Evolutionary conservation across 495 filamentous ascomycete genomes (phyloP).

Genomic region (Endocarpon pusillum): DNA sequence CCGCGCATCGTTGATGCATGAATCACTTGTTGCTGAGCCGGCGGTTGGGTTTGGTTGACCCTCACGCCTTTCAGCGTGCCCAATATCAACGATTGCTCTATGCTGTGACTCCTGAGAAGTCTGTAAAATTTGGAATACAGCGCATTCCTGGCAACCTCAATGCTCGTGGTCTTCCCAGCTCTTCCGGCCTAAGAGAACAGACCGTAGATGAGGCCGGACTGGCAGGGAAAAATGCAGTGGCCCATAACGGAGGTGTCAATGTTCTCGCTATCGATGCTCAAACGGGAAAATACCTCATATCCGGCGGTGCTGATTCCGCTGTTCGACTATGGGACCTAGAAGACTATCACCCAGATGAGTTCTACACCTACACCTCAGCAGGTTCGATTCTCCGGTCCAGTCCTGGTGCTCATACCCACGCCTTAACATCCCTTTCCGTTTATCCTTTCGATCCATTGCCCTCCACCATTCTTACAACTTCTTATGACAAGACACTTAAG

Average conservation of each 20-base stretch:
- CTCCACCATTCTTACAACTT: conserved; percentile 61
- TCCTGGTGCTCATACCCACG: conserved; percentile 45
- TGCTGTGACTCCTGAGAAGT: too few species aligned
- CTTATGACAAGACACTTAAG: conserved; percentile 72
- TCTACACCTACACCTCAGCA: conserved; percentile 34
- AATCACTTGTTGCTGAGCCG: conserved; percentile 62
- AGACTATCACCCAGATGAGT: conserved; percentile 12
- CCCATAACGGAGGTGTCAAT: conserved; percentile 62
- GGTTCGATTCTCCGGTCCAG: conserved; percentile 27
- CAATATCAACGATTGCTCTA: conserved; percentile 43
- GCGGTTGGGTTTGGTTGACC: conserved; percentile 43
- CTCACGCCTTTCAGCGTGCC: conserved; percentile 42
- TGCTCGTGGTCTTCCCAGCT: too few species aligned
- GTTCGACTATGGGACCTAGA: conserved; percentile 78
- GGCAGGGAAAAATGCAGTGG: conserved; percentile 28
- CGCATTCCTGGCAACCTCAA: too few species aligned
- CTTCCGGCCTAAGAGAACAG: too few species aligned
- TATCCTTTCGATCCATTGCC: conserved; percentile 65
- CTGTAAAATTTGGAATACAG: too few species aligned
- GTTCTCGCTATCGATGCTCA: conserved; percentile 59
- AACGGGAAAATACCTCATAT: conserved; percentile 63
- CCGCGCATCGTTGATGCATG: conserved; percentile 42
- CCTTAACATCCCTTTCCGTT: conserved; percentile 71
- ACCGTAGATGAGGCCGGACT: too few species aligned
- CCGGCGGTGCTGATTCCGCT: conserved; percentile 63